Conservation (phyloP, 1,284 basidiomycete species). For the Phylloporus sp. region DNA sequence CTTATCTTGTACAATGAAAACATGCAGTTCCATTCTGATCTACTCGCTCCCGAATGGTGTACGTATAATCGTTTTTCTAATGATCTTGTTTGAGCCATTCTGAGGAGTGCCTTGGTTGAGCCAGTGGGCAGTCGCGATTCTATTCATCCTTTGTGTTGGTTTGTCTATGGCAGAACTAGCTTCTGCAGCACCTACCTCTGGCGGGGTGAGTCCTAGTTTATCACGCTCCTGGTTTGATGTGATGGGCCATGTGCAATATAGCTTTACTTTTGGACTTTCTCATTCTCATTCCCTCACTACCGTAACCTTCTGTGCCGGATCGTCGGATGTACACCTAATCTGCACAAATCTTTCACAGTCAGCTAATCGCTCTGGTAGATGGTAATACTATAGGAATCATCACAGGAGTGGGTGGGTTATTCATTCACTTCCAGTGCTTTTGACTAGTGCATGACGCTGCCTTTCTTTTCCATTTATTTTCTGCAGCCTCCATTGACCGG, state of each 20-base stretch:
- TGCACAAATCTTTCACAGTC: neutral
- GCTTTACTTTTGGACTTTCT: constrained; percentile 82
- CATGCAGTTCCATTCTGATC: no score
- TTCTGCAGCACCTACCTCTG: constrained; percentile 58
- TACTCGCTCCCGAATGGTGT: no score
- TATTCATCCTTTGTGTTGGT: constrained; percentile 45
- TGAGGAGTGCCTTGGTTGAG: neutral
- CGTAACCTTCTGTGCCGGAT: constrained; percentile 75
- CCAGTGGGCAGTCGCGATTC: constrained; percentile 37
- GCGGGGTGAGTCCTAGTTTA: constrained; percentile 54
- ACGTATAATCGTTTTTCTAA: no score
- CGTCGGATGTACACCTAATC: constrained; percentile 67
- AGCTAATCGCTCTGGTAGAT: constrained; percentile 2
- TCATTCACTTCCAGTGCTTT: no score
- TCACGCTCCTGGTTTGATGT: neutral
- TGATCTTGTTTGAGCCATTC: no score
- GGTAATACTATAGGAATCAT: constrained; percentile 51
- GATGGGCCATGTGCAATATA: constrained; percentile 26
- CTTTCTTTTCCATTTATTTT: no score
- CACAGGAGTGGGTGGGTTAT: constrained; percentile 47
- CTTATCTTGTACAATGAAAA: no score
- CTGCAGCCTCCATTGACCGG: constrained; percentile 73
- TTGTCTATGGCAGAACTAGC: constrained; percentile 48
- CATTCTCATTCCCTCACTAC: constrained; percentile 64
- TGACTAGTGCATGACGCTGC: neutral